Conservation (phyloP, 768 basidiomycete genomes). For the Suillus decipiens region DNA sequence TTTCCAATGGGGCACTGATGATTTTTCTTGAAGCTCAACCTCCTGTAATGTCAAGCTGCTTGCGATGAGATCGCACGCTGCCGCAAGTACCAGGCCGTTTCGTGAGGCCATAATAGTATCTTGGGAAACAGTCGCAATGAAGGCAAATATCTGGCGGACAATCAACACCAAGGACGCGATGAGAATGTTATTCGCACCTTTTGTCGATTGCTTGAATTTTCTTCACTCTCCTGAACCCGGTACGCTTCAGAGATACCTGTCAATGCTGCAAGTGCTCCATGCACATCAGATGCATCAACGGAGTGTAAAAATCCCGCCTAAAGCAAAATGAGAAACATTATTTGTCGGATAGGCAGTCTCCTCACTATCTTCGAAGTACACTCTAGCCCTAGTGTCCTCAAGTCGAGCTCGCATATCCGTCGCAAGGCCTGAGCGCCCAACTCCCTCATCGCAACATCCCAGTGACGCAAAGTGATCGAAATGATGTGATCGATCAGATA, state of each 20-base stretch:
- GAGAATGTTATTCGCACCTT: conserved; percentile 40
- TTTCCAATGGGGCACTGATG: conserved; percentile 62
- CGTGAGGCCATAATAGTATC: conserved; percentile 61
- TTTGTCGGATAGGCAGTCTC: conserved; percentile 15
- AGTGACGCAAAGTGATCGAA: conserved; percentile 78
- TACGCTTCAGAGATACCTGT: conserved; percentile 72
- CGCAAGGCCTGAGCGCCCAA: conserved; percentile 77
- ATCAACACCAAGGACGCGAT: conserved; percentile 3
- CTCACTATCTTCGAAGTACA: conserved; percentile 57
- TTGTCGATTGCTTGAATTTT: conserved; percentile 38
- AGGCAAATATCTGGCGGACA: conserved; percentile 59
- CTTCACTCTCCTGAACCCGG: conserved; percentile 30
- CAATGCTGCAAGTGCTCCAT: conserved; percentile 79
- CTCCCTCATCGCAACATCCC: conserved; percentile 82
- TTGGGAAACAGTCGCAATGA: conserved; percentile 57
- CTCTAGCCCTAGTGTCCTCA: conserved; percentile 50
- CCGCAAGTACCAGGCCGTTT: conserved; percentile 70
- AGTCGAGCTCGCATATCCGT: conserved; percentile 63
- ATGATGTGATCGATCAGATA: conserved; percentile 73
- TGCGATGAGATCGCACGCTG: conserved; percentile 72
- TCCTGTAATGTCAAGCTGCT: conserved; percentile 61
- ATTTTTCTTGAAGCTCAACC: conserved; percentile 40
- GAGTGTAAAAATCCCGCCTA: conserved; percentile 62
- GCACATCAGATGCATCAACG: conserved; percentile 68
- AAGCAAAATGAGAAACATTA: conserved; percentile 9